These are phyloP conservation scores for Neospermospora avenae DNA, from an alignment of 2,329 filamentous ascomycete species.

Conservation along the genomic window DNA sequence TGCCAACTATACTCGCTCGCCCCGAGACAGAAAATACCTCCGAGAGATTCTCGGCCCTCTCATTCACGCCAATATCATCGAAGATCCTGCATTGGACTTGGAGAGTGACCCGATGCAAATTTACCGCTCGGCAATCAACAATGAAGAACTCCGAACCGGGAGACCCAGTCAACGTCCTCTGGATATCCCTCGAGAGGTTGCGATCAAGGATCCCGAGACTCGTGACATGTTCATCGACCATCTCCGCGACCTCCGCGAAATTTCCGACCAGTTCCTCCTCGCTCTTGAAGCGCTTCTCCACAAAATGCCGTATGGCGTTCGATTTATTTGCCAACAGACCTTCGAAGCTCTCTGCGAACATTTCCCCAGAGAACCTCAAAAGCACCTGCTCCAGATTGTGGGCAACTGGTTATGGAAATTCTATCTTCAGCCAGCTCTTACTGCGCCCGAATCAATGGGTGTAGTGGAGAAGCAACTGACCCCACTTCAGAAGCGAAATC, in stretches of 20 bases:
- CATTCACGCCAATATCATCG: conserved; percentile 88
- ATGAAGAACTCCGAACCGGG: conserved; percentile 92
- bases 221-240: conserved; percentile 91
- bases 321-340: conserved; percentile 83
- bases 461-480: conserved; percentile 87
- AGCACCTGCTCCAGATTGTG: conserved; percentile 76
- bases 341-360: conserved; percentile 73
- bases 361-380: conserved; percentile 77
- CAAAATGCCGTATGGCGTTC: conserved; percentile 88
- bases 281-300: conserved; percentile 79
- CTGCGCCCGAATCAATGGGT: conserved; percentile 88
- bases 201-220: conserved; percentile 94
- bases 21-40: conserved; percentile 87
- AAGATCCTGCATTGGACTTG: conserved; percentile 84
- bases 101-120: conserved; percentile 98
- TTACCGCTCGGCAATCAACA: conserved; percentile 91
- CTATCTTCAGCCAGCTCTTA: conserved; percentile 85
- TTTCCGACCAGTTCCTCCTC: conserved; percentile 85
- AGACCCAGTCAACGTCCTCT: conserved; percentile 75
- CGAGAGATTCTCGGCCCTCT: conserved; percentile 81
- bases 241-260: conserved; percentile 87
- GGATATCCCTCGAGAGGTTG: conserved; percentile 85
- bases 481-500: conserved; percentile 88
- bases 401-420: conserved; percentile 92
- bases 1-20: conserved; percentile 82